These are phyloP conservation scores for Neofusicoccum sp. DNA, from an alignment of 2,329 filamentous ascomycete genomes.

Conservation along the genomic window DNA sequence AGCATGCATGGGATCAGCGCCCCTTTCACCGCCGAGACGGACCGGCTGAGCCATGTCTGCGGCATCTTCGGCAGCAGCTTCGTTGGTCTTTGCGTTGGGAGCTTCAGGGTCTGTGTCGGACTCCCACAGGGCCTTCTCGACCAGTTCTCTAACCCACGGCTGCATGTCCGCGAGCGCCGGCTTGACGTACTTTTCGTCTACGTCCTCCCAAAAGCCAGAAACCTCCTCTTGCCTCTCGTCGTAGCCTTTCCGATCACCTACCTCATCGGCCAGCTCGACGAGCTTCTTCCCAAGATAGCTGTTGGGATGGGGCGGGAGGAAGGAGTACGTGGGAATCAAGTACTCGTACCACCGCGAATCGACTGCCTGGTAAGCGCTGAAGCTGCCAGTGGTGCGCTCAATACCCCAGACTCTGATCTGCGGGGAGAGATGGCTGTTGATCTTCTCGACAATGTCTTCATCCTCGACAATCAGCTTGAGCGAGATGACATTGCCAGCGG, in stretches of 20 bases:
- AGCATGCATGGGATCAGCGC: neutral
- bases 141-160: slow-evolving; percentile 63
- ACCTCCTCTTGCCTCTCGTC: slow-evolving; percentile 74
- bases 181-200: slow-evolving; percentile 80
- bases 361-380: slow-evolving; percentile 93
- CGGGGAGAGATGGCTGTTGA: slow-evolving; percentile 80
- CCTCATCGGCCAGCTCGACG: slow-evolving; percentile 74
- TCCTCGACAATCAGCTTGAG: slow-evolving; percentile 96
- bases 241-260: slow-evolving; percentile 70
- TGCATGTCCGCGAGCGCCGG: slow-evolving; percentile 64
- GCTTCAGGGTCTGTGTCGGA: slow-evolving; percentile 30
- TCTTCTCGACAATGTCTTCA: slow-evolving; percentile 80
- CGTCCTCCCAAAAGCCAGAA: slow-evolving; percentile 76
- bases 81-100: slow-evolving; percentile 39
- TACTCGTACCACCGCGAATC: slow-evolving; percentile 98
- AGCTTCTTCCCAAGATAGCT: slow-evolving; percentile 83
- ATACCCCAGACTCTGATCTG: slow-evolving; percentile 98
- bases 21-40: neutral
- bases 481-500: slow-evolving; percentile 92
- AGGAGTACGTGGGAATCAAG: slow-evolving; percentile 87
- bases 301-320: slow-evolving; percentile 87
- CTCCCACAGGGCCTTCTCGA: slow-evolving; percentile 62
- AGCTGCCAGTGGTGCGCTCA: slow-evolving; percentile 82
- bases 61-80: slow-evolving; percentile 39
- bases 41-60: slow-evolving; percentile 25